A percentile compares a stretch with the other conserved stretches of the same genome.
Conservation (phyloP, 495 filamentous ascomycete genomes). For the Patellaria atrata region DNA sequence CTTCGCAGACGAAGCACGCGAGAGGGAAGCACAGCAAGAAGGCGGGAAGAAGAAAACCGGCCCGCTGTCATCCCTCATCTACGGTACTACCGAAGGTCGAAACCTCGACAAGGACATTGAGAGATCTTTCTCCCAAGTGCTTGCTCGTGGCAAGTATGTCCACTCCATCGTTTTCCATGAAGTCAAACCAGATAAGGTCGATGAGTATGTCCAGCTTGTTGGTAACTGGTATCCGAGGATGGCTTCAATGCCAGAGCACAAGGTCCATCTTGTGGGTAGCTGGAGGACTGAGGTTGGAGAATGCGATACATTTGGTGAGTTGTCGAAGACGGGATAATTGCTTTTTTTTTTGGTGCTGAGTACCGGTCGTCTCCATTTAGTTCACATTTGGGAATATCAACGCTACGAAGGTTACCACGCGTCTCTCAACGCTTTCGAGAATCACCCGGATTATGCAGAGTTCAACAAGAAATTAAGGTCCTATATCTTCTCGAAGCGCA, state of each 20-base stretch:
- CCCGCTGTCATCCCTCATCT: conserved; percentile 60
- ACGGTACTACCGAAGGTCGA: conserved; percentile 87
- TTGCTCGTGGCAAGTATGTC: conserved; percentile 94
- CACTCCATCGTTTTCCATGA: conserved; percentile 96
- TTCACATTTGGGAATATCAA: conserved; percentile 99
- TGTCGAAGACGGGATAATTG: not conserved
- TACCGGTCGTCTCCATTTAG: conserved; percentile 27
- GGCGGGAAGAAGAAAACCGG: conserved; percentile 36
- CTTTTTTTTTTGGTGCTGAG: not conserved
- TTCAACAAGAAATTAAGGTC: conserved; percentile 71
- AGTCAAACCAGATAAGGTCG: conserved; percentile 87
- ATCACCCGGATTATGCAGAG: conserved; percentile 62
- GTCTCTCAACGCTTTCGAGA: conserved; percentile 68
- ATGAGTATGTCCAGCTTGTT: conserved; percentile 87
- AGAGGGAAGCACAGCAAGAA: conserved; percentile 30
- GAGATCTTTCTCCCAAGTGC: conserved; percentile 80
- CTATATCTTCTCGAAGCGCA: conserved; percentile 68
- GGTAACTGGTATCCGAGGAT: conserved; percentile 83
- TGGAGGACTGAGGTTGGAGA: conserved; percentile 98
- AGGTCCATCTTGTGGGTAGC: conserved; percentile 91
- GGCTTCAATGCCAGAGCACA: conserved; percentile 66
- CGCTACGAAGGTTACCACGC: conserved; percentile 91
- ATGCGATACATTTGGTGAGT: conserved; percentile 87
- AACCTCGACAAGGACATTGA: conserved; percentile 90
- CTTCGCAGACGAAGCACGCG: conserved; percentile 26